Conservation (phyloP, 495 filamentous ascomycete species). For the Aspergillus steynii region DNA sequence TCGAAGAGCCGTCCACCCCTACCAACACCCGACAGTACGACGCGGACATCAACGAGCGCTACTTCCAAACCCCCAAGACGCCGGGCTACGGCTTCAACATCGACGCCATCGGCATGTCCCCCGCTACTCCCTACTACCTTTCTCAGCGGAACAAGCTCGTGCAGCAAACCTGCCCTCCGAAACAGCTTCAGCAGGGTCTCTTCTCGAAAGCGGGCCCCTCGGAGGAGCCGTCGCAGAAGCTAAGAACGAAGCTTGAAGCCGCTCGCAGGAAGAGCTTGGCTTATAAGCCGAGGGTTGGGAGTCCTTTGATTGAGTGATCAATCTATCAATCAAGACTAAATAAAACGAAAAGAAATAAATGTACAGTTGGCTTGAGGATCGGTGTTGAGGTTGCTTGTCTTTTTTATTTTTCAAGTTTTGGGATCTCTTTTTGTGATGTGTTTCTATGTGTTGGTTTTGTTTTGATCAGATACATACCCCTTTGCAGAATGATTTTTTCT, state of each 20-base stretch:
- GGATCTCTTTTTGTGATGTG: not conserved
- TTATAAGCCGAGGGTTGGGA: constrained; percentile 75
- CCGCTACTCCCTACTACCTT: constrained; percentile 57
- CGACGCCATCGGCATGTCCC: constrained; percentile 49
- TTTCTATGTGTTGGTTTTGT: not conserved
- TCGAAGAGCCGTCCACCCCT: constrained; percentile 22
- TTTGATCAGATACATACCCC: constrained; percentile 1
- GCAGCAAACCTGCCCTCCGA: constrained; percentile 74
- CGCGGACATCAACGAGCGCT: constrained; percentile 20
- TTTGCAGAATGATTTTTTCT: constrained; percentile 3
- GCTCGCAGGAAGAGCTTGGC: constrained; percentile 81
- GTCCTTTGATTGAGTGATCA: constrained; percentile 55
- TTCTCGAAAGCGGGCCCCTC: constrained; percentile 33
- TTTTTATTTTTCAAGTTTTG: not conserved
- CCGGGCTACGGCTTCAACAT: constrained; percentile 36
- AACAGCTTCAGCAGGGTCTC: constrained; percentile 50
- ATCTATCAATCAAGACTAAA: not conserved
- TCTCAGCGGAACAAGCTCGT: constrained; percentile 55
- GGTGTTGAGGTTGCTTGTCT: not conserved
- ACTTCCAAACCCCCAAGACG: constrained; percentile 33
- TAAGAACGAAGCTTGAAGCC: constrained; percentile 68
- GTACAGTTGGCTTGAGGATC: not conserved
- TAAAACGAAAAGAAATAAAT: not conserved
- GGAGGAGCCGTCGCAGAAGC: constrained; percentile 41
- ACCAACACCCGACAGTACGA: constrained; percentile 12